Conservation (phyloP, 2,329 filamentous ascomycete species). For the Tolypocladium nubicola region DNA sequence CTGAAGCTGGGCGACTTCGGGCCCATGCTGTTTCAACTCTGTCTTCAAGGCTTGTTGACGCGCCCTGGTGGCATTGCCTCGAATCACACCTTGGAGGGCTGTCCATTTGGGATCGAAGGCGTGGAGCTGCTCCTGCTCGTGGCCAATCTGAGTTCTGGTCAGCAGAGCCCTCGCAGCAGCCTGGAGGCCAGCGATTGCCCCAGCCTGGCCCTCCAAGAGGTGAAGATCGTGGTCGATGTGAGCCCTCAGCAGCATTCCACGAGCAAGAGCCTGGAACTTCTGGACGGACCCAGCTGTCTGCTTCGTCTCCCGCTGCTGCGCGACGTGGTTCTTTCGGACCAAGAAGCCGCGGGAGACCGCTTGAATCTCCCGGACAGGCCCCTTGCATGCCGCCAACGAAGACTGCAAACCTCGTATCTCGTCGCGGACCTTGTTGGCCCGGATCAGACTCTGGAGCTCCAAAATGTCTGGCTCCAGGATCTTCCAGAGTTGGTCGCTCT, state of each 20-base stretch:
- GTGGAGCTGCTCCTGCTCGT: conserved; percentile 39
- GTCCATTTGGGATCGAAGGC: conserved; percentile 39
- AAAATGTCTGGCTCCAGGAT: conserved; percentile 62
- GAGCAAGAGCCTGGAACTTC: conserved; percentile 54
- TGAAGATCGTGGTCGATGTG: conserved; percentile 42
- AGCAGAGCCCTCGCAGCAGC: conserved; percentile 54
- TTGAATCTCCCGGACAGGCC: conserved; percentile 56
- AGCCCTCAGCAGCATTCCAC: conserved; percentile 54
- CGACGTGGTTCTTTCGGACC: conserved; percentile 44
- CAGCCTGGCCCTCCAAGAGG: conserved; percentile 38
- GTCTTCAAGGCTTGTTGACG: conserved; percentile 32
- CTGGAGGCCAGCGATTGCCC: conserved; percentile 48
- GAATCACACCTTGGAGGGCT: conserved; percentile 27
- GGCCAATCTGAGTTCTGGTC: conserved; percentile 41
- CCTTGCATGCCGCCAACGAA: conserved; percentile 51
- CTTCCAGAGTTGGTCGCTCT: conserved; percentile 58
- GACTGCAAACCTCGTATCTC: conserved; percentile 45
- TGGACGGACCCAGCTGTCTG: conserved; percentile 40
- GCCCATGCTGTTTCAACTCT: conserved; percentile 34
- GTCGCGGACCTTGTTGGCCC: conserved; percentile 54
- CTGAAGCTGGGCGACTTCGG: conserved; percentile 38
- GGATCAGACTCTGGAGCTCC: conserved; percentile 70
- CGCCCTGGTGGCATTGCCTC: conserved; percentile 38
- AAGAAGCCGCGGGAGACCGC: conserved; percentile 58
- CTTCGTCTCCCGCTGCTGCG: conserved; percentile 45